Evolutionary conservation across 805 yeast species (phyloP).

Genomic region (Metschnikowia henanensis): DNA sequence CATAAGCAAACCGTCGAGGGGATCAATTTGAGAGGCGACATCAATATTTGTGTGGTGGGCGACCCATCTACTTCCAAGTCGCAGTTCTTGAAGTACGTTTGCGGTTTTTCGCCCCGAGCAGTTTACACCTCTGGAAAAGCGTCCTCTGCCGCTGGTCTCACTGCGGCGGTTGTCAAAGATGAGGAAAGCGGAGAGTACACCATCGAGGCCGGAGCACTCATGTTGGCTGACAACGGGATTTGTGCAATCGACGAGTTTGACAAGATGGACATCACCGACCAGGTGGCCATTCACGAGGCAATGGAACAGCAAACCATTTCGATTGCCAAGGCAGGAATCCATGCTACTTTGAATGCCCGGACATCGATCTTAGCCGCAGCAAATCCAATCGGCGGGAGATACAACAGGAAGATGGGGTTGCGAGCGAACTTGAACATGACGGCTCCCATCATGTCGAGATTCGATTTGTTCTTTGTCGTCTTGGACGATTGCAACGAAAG

Average conservation of each 20-base stretch:
- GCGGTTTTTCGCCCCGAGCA: slow-evolving; percentile 88
- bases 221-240: slow-evolving; percentile 97
- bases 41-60: slow-evolving; percentile 94
- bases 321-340: slow-evolving; percentile 98
- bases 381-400: slow-evolving; percentile 96
- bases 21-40: slow-evolving; percentile 93
- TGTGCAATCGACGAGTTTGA: slow-evolving; percentile 99
- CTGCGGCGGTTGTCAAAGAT: slow-evolving; percentile 97
- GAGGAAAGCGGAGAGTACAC: slow-evolving; percentile 97
- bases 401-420: slow-evolving; percentile 81
- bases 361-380: slow-evolving; percentile 99
- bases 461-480: slow-evolving; percentile 92
- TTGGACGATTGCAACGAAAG: slow-evolving; percentile 93
- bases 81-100: slow-evolving; percentile 91
- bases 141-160: slow-evolving; percentile 96
- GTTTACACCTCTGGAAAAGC: slow-evolving; percentile 98
- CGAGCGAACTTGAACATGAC: slow-evolving; percentile 91
- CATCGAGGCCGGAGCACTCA: slow-evolving; percentile 97
- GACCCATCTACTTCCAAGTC: slow-evolving; percentile 98
- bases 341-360: slow-evolving; percentile 95
- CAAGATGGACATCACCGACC: slow-evolving; percentile 94
- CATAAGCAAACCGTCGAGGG: slow-evolving; percentile 94
- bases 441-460: slow-evolving; percentile 98
- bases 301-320: slow-evolving; percentile 99
- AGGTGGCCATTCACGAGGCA: slow-evolving; percentile 98